Percentiles rank a stretch among this genome's conserved stretches.
These are phyloP conservation scores for Petasospora rhodanensis DNA, from an alignment of 1,139 yeast species.

Conservation along the genomic window DNA sequence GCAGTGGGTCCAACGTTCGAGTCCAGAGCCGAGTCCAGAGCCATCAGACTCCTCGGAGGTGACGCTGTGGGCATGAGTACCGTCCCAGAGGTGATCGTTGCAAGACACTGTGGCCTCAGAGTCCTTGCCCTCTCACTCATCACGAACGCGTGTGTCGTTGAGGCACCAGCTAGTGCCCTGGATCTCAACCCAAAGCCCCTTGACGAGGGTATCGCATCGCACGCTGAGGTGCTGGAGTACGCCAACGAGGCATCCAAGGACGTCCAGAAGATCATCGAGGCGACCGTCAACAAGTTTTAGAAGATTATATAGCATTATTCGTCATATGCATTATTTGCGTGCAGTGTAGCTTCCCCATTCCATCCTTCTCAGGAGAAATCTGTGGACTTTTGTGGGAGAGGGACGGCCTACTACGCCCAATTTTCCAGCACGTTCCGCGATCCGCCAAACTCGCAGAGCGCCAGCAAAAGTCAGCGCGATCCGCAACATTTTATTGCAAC, in stretches of 20 bases:
- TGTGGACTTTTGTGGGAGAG: too few species aligned
- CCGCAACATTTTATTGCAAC: too few species aligned
- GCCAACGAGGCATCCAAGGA: conserved; percentile 79
- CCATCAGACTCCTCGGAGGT: conserved; percentile 69
- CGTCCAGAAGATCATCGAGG: conserved; percentile 65
- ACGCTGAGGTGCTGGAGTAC: conserved; percentile 80
- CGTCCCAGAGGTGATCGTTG: conserved; percentile 91
- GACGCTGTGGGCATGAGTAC: conserved; percentile 99
- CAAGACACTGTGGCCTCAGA: conserved; percentile 78
- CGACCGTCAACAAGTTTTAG: conserved; percentile 46
- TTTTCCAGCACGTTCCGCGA: too few species aligned
- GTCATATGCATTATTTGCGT: too few species aligned
- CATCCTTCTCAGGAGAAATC: too few species aligned
- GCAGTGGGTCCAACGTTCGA: conserved; percentile 96
- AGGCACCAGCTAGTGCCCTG: conserved; percentile 70
- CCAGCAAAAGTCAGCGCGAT: too few species aligned
- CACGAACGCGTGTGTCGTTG: conserved; percentile 77
- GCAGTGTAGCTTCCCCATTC: too few species aligned
- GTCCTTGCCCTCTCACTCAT: conserved; percentile 83
- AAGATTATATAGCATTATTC: too few species aligned
- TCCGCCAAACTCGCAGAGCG: too few species aligned
- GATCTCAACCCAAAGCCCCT: conserved; percentile 50
- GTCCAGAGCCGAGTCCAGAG: conserved; percentile 85
- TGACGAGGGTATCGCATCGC: conserved; percentile 80
- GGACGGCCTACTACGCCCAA: too few species aligned